Evolutionary conservation across 148 eudicot genomes (phyloP).

Genomic region (Amaranthus hypochondriacus): DNA sequence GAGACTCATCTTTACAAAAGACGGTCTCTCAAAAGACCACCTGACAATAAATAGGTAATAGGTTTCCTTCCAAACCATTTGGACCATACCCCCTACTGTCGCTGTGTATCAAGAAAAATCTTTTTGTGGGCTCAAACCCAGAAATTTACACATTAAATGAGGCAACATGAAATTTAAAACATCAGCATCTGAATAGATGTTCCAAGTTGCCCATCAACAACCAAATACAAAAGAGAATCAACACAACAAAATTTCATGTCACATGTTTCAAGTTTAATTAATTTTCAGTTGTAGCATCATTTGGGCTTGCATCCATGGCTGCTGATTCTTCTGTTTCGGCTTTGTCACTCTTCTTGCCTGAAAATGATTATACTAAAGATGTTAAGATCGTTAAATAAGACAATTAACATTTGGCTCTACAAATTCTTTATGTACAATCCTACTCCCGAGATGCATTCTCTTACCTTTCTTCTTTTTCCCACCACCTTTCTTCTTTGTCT

Average conservation of each 20-base stretch:
- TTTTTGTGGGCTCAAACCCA: conserved; percentile 20
- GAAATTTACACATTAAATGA: conserved; percentile 19
- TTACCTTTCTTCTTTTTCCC: conserved; percentile 98
- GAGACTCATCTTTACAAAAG: too few relatives aligned
- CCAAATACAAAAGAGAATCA: conserved; percentile 22
- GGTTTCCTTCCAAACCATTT: too few relatives aligned
- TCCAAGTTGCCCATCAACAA: conserved; percentile 20
- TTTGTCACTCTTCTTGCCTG: conserved; percentile 60
- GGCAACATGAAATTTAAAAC: conserved; percentile 12
- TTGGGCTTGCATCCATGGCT: conserved; percentile 38
- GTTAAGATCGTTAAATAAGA: not conserved
- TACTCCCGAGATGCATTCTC: not conserved
- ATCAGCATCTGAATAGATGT: conserved; percentile 22
- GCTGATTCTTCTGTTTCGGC: conserved; percentile 36
- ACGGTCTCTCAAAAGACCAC: too few relatives aligned
- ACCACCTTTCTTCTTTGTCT: conserved; percentile 96
- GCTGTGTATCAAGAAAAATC: conserved; percentile 16
- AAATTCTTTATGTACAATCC: not conserved
- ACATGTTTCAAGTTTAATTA: not conserved
- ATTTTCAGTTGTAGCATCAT: conserved; percentile 34
- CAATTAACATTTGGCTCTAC: too few relatives aligned
- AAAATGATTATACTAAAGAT: not conserved
- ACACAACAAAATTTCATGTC: conserved; percentile 37
- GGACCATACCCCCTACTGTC: too few relatives aligned
- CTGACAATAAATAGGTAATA: too few relatives aligned